Evolutionary conservation across 768 basidiomycete species (phyloP).

Genomic region (Mycena kentingensis): DNA sequence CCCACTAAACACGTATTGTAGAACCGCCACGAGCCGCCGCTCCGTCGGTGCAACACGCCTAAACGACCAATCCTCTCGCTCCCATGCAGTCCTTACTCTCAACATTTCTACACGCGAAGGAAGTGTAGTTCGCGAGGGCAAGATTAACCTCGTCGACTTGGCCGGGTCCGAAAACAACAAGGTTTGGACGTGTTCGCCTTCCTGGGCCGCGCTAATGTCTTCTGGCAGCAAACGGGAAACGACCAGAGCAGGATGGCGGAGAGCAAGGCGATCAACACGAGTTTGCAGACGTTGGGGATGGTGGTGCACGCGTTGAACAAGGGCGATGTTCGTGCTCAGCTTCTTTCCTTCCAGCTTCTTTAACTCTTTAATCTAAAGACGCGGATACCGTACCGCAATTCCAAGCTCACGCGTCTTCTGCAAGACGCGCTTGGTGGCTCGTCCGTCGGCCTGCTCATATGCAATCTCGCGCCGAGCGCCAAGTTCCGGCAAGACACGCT

Average conservation of each 20-base stretch:
- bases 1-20: slow-evolving; percentile 29
- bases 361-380: slow-evolving; percentile 40
- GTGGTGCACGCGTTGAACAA: slow-evolving; percentile 84
- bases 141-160: slow-evolving; percentile 85
- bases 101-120: slow-evolving; percentile 45
- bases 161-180: slow-evolving; percentile 94
- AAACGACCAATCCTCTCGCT: slow-evolving; percentile 83
- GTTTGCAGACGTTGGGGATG: slow-evolving; percentile 82
- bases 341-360: slow-evolving; percentile 1
- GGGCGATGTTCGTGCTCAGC: slow-evolving; percentile 55
- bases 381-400: slow-evolving; percentile 87
- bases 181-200: too few relatives aligned
- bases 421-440: slow-evolving; percentile 89
- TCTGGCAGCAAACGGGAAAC: slow-evolving; percentile 71
- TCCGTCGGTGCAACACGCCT: slow-evolving; percentile 86
- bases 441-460: slow-evolving; percentile 79
- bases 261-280: slow-evolving; percentile 88
- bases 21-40: slow-evolving; percentile 72
- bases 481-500: slow-evolving; percentile 87
- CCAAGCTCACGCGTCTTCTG: slow-evolving; percentile 84
- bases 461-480: slow-evolving; percentile 81
- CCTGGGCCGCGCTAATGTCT: neutral
- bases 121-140: slow-evolving; percentile 42
- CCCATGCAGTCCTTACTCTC: slow-evolving; percentile 84
- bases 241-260: slow-evolving; percentile 87